Evolutionary conservation across 2,329 filamentous ascomycete species (phyloP).

Genomic region (Pseudogymnoascus sp.): DNA sequence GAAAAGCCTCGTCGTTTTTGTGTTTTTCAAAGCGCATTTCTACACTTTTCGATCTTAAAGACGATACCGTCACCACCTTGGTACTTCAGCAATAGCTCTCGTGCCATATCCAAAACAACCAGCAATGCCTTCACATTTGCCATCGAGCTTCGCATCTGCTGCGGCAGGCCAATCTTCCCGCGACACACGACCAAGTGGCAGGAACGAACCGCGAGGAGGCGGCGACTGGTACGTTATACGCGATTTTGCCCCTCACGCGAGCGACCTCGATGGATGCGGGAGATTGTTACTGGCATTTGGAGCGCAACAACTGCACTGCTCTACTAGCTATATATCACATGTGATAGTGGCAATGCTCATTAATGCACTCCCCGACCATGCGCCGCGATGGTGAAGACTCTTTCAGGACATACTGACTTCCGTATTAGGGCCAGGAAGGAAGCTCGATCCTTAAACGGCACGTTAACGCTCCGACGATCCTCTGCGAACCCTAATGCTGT

Average conservation of each 20-base stretch:
- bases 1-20: constrained; percentile 2
- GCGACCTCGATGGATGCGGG: neutral
- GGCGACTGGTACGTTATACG: constrained; percentile 63
- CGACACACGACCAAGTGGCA: constrained; percentile 49
- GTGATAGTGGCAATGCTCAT: neutral
- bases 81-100: constrained; percentile 2
- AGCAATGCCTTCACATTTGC: constrained; percentile 63
- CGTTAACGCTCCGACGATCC: constrained; percentile 55
- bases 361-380: constrained; percentile 6
- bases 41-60: constrained; percentile 4
- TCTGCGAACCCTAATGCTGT: constrained; percentile 45
- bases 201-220: constrained; percentile 49
- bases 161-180: constrained; percentile 65
- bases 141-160: constrained; percentile 77
- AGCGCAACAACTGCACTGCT: neutral
- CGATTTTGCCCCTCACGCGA: constrained; percentile 3
- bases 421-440: constrained; percentile 47
- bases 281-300: neutral
- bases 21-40: constrained; percentile 4
- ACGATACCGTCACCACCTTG: constrained; percentile 8
- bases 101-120: neutral
- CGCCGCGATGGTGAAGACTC: neutral
- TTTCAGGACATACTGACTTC: neutral
- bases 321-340: neutral
- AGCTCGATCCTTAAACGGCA: constrained; percentile 52